Base-by-base conservation (phyloP, 2,329 filamentous ascomycete genomes). In the Xylariaceae sp. region DNA sequence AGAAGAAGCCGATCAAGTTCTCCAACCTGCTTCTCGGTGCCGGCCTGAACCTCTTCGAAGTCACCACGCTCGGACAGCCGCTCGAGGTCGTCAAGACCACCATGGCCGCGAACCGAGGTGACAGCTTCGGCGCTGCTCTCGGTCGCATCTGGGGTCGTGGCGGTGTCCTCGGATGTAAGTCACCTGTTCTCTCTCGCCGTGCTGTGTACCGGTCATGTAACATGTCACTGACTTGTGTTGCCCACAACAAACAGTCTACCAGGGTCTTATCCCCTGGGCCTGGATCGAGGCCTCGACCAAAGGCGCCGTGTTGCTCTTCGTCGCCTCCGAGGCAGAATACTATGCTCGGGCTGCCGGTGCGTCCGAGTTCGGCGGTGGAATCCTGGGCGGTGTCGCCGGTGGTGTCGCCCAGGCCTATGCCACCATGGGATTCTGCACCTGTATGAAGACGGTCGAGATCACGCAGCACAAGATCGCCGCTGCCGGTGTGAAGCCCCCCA, bases 261-360 rank as follows among this genome's bases (percentile, higher is more conserved):
- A 98, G 76, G 92, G 92, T 67, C 85, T 98, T 58, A 97, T 98
- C 65, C 92, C 92, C 50, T 96, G 90, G 90, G 92, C 92, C 68
- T 98, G 92, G 92, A 97, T 98, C 71, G 92, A 98, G 78, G 92
- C 92, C 63, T 97, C 90, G 61, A 97, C 92, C 70, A 98, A 98
- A 74, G 92, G 92, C 64, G 92, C 92, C 58, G 92, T 98, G 56
- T 85, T 98, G 61, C 86, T 98, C 67, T 98, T 98, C 71, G 90
- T 98, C 65, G 92, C 92, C 53, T 94, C 90, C 58, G 92, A 98
- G 71, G 90, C 88, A 68, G 92, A 98, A 68, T 98, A 85, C 78
- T 86, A 92, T 64, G 90, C 89, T 56, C 87, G 85, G 60, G 72
- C 74, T 52, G 78, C 82, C 48, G 92, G 92, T 54, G 90, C 88